Base-by-base conservation (phyloP, 805 yeast genomes). In the Cyberlindnera sargentensis region DNA sequence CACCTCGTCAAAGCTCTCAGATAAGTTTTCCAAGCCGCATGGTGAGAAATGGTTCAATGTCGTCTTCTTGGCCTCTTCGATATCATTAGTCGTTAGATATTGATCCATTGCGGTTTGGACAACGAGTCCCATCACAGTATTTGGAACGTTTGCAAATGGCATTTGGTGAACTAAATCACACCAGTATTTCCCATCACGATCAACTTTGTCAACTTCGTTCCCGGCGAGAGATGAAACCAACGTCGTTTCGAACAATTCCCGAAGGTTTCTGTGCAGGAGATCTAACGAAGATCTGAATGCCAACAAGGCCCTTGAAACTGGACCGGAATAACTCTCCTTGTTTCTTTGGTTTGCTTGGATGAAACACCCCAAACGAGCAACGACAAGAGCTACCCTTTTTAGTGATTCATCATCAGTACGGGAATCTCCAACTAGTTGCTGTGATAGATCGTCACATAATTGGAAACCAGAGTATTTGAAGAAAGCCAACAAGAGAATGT, bases 281-380 rank as follows among this genome's bases (percentile, higher is more conserved):
- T 78, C 71, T 38, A 83, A 59, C 44, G 78, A 77, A 20, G 88
- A 80, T 56, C 89, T 73, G 59, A 82, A 84, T 36, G 78, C 74
- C 39, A 85, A 66, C 31, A 86, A 66, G 33, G 76, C 73, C 50
- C 82, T 75, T 15, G 87, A 84, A 31, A 87, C 68, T 10, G 88
- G 89, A 2, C 90, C 90, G 37, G 74, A 73, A 63, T 77, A 81
- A 40, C 73, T 76, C 34, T 68, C 68, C 27, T 77, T 77, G 55
- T 65, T 68, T 37, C 81, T 80, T 4, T 71, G 67, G 3, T 72
- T 55, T 28, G 38, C 31, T 20, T 70, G 63, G 33, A 77, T 63
- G 5, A 78, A 60, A 3, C 74, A 61, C 11, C 76, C 64, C 8
- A 80, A 60, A 48, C 83, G 72, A 6, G 78, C 61, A 23, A 78